A percentile compares a stretch with the other conserved stretches of the same genome.
Evolutionary conservation across 1,284 basidiomycete genomes (phyloP).

Genomic region (Meripilus lineatus): DNA sequence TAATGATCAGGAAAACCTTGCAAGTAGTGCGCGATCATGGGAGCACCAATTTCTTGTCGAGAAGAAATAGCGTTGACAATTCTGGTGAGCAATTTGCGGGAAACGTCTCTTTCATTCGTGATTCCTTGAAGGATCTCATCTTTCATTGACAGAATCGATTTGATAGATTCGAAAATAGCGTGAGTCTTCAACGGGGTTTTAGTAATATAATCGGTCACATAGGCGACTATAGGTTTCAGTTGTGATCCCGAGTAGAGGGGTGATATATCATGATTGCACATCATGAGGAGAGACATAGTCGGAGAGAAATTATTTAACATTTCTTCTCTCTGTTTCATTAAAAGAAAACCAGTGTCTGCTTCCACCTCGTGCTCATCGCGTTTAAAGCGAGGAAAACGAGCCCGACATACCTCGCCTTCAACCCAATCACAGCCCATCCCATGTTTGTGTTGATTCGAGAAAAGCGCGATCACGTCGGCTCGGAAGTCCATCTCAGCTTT

Average conservation of each 20-base stretch:
- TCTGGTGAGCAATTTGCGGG: conserved; percentile 7
- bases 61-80: conserved; percentile 25
- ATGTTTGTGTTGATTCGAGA: too few species aligned
- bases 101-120: conserved; percentile 1
- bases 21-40: conserved; percentile 26
- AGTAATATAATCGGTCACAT: too few species aligned
- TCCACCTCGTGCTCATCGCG: conserved; percentile 19
- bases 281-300: conserved; percentile 26
- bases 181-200: conserved; percentile 32
- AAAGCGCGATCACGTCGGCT: too few species aligned
- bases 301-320: conserved; percentile 30
- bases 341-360: conserved; percentile 22
- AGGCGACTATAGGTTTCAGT: conserved; percentile 32
- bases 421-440: too few species aligned
- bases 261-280: conserved; percentile 34
- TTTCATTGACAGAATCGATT: conserved; percentile 21
- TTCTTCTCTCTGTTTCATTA: conserved; percentile 29
- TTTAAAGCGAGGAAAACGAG: conserved; percentile 26
- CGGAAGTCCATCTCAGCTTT: too few species aligned
- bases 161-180: conserved; percentile 29
- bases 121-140: conserved; percentile 13
- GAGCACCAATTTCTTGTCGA: conserved; percentile 28
- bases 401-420: conserved; percentile 25
- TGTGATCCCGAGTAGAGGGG: conserved; percentile 31
- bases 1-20: conserved; percentile 30